Evolutionary conservation across 176 grass and related monocot genomes (phyloP), one percentile per base, ranked within the genome.

Genomic region (Otatea glauca): DNA sequence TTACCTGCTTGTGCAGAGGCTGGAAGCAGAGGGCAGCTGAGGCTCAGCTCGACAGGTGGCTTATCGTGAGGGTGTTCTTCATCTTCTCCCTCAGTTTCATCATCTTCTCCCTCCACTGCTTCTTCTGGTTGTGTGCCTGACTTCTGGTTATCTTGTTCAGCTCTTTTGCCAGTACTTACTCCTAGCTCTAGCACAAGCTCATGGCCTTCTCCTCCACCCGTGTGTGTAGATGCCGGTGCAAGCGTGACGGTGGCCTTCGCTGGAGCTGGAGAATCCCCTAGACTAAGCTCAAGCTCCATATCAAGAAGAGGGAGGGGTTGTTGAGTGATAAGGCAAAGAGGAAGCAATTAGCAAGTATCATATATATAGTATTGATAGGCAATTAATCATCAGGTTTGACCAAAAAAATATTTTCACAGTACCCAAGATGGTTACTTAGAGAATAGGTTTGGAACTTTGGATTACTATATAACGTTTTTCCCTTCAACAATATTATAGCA

Each of bases 261-360:
- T 75, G 80, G 62, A 62, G 85, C 34, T 75, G 44, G 53, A 70
- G 85, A 79, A 45, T 84, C 69, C 18, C 89, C 89, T 68, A 91
- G 89, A 87, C 80, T 80, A 69, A 91, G 80, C 74, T 74, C 80
- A 79, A 91, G 89, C 51, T 91, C 75, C 89, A 91, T 90, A 53
- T 44, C 75, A 42, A 61, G 29, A 66, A 74, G 55, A 42, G 39
- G 14, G 67, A 18, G 39, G 64, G 41, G 32, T 45, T 4, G 64
- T 55, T 75, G 18, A 83, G 76, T 70, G 58, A 78, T 65, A 41
- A 67, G 41, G 66, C 71, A 15, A 81, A 76, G 70, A 79, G 58
- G 67, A 59, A 66, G 27, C 56, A 65, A 17, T 18, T 20, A 74
- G 29, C 58, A 78, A 72, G 38, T 59, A 64, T 9, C n/a, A 65